phyloP scores from a whole-genome alignment of 371 early-diverging fungal genomes.

The Syncephalastrum racemosum region DNA sequence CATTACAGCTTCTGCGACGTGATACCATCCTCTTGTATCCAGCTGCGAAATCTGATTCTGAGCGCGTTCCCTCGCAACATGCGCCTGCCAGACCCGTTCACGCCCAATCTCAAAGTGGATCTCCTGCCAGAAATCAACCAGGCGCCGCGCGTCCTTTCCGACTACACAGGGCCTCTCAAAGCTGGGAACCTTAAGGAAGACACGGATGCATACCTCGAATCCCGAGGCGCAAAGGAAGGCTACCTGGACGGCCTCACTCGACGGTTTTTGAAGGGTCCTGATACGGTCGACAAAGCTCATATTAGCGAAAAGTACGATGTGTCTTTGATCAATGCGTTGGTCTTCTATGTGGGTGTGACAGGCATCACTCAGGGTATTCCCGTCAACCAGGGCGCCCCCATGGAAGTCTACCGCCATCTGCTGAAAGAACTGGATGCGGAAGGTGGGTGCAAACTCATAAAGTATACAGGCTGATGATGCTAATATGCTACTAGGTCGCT shows the following conservation, averaged over 20 bases:
- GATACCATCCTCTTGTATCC: constrained; percentile 90
- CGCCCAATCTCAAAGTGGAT: constrained; percentile 92
- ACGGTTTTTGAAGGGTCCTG: constrained; percentile 28
- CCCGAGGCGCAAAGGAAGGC: constrained; percentile 50
- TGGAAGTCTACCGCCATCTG: constrained; percentile 85
- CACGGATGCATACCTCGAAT: constrained; percentile 71
- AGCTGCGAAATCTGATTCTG: constrained; percentile 91
- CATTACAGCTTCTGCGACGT: constrained; percentile 91
- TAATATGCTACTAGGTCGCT: constrained; percentile 60
- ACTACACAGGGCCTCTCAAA: constrained; percentile 68
- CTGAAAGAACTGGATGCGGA: constrained; percentile 80
- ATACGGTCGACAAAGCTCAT: constrained; percentile 5
- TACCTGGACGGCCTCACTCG: constrained; percentile 62
- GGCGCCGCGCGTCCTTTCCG: constrained; percentile 84
- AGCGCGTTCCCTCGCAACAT: constrained; percentile 94
- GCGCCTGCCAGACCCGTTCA: constrained; percentile 96
- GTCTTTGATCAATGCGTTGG: constrained; percentile 83
- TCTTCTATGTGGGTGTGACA: constrained; percentile 84
- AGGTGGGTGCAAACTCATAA: constrained; percentile 43
- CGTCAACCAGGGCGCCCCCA: constrained; percentile 73
- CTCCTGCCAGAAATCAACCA: constrained; percentile 83
- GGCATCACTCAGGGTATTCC: constrained; percentile 65
- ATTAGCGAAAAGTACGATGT: constrained; percentile 65
- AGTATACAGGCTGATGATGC: not conserved
- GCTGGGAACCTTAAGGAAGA: constrained; percentile 66